Percentiles rank a stretch among this genome's conserved stretches.
Conservation (phyloP, 306 rosid genomes). For the Inga oerstediana region DNA sequence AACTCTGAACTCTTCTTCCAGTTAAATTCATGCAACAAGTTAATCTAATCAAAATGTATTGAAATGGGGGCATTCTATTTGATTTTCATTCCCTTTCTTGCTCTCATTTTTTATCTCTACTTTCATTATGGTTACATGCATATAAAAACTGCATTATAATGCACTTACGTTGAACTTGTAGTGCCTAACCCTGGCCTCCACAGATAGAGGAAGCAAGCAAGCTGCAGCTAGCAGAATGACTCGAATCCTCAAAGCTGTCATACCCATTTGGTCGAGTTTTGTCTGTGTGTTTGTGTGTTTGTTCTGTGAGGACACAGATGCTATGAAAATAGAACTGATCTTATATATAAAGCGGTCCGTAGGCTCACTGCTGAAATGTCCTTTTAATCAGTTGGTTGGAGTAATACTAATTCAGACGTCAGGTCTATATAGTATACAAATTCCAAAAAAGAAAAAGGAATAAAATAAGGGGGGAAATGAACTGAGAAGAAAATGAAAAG, state of each 20-base stretch:
- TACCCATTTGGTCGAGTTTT: neutral
- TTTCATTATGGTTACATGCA: slow-evolving; percentile 4
- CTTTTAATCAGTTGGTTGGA: slow-evolving; percentile 46
- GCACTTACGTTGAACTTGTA: slow-evolving; percentile 39
- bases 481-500: neutral
- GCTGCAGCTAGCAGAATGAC: slow-evolving; percentile 6
- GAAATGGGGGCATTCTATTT: neutral
- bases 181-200: slow-evolving; percentile 36
- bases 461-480: neutral
- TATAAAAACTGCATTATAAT: neutral
- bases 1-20: neutral
- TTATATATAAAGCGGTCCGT: slow-evolving; percentile 30
- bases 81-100: neutral
- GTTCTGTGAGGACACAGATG: neutral
- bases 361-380: slow-evolving; percentile 48
- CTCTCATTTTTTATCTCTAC: neutral
- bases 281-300: neutral
- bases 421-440: slow-evolving; percentile 24
- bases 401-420: slow-evolving; percentile 32
- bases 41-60: neutral
- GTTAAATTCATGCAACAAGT: neutral
- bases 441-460: neutral
- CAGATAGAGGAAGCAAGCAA: slow-evolving; percentile 27
- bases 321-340: slow-evolving; percentile 4
- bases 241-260: slow-evolving; percentile 14